These are phyloP conservation scores for Xylariaceae sp. DNA, from an alignment of 2,329 filamentous ascomycete species.

Conservation along the genomic window DNA sequence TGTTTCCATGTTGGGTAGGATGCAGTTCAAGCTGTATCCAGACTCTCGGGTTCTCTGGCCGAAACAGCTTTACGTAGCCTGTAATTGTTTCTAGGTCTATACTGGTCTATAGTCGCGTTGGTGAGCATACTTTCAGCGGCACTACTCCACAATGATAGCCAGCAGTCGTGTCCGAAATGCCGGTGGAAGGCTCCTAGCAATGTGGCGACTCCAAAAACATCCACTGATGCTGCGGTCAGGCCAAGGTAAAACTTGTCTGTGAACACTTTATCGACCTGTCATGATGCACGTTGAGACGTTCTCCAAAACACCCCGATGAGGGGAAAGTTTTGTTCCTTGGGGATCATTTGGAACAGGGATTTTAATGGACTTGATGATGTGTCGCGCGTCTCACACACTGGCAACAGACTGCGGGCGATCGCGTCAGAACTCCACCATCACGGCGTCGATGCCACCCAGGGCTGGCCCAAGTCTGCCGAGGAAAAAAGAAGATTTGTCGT, in stretches of 20 bases:
- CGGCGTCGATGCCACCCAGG: too few relatives aligned
- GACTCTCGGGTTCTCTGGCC: constrained; percentile 10
- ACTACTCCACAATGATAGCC: too few relatives aligned
- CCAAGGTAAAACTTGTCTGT: too few relatives aligned
- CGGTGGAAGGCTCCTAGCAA: too few relatives aligned
- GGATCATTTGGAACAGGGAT: not conserved
- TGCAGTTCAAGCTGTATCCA: constrained; percentile 7
- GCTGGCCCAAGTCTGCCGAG: not conserved
- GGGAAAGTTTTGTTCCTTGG: not conserved
- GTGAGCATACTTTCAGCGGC: too few relatives aligned
- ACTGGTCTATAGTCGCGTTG: too few relatives aligned
- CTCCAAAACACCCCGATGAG: not conserved
- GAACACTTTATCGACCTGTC: not conserved
- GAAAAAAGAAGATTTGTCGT: not conserved
- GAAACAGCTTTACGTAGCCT: constrained; percentile 1
- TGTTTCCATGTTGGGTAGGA: not conserved
- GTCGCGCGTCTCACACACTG: not conserved
- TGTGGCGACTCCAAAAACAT: too few relatives aligned
- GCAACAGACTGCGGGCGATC: not conserved
- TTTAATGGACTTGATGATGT: not conserved
- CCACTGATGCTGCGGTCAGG: too few relatives aligned
- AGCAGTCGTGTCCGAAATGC: too few relatives aligned
- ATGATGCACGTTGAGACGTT: not conserved
- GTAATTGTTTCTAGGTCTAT: too few relatives aligned
- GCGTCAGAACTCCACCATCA: too few relatives aligned